Evolutionary conservation across 2,329 filamentous ascomycete species (phyloP), one percentile per base, ranked within the genome.

Genomic region (Neofusicoccum sp.): DNA sequence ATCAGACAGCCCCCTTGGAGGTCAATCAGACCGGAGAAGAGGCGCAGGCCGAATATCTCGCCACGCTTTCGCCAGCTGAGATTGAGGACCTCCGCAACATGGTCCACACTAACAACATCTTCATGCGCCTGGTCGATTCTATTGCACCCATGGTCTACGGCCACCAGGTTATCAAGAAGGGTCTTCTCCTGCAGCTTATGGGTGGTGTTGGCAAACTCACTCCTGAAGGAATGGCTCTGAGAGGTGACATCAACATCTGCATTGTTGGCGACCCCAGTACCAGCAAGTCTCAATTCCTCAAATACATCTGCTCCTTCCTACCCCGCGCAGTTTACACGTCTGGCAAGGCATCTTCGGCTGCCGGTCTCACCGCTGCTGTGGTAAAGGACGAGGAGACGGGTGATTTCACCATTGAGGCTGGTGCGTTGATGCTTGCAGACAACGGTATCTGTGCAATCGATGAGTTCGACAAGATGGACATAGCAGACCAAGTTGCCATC

Each of bases 381-480:
- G 88, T 98, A 64, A 99, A 98, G 75, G 95, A 99, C 70, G 93
- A 98, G 72, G 95, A 99, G 78, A 99, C 95, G 20, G 95, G 95
- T 65, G 95, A 99, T 72, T 97, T 97, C 74, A 99, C 95, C 12
- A 99, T 99, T 68, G 95, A 99, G 78, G 95, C 95, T 6, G 95
- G 95, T 79, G 95, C 95, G 11, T 86, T 99, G 61, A 98, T 99
- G 95, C 81, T 99, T 63, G 95, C 95, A 24, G 86, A 98, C 70
- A 97, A 96, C 67, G 95, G 95, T 58, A 96, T 98, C 69, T 99
- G 95, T 76, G 93, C 92, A 62, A 99, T 99, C 73, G 95, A 99
- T 72, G 95, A 99, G 74, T 99, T 99, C 69, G 95, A 99, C 85
- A 99, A 99, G 80, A 99, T 99, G 95, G 95, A 99, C 70, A 90